These are phyloP conservation scores for Cercospora citrullina DNA, from an alignment of 2,329 filamentous ascomycete genomes.

Conservation along the genomic window DNA sequence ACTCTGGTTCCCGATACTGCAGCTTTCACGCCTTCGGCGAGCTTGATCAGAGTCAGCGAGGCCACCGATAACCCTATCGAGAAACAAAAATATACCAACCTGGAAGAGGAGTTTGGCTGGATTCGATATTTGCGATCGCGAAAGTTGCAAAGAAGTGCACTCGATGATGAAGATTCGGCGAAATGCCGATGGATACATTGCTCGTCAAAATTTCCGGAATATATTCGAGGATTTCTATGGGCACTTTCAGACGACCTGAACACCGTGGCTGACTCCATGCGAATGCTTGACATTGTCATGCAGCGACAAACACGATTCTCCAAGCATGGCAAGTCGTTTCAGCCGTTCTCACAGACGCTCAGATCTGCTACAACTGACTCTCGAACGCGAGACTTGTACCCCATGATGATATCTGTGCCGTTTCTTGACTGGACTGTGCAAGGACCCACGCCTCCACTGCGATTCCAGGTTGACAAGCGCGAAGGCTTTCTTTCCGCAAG, in stretches of 20 bases:
- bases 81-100: slow-evolving; percentile 37
- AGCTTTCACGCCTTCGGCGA: slow-evolving; percentile 25
- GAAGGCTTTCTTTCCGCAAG: slow-evolving; percentile 44
- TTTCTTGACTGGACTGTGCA: slow-evolving; percentile 47
- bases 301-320: slow-evolving; percentile 46
- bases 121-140: slow-evolving; percentile 42
- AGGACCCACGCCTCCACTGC: slow-evolving; percentile 41
- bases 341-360: slow-evolving; percentile 44
- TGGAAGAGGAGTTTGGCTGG: slow-evolving; percentile 47
- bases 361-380: slow-evolving; percentile 14
- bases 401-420: slow-evolving; percentile 45
- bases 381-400: slow-evolving; percentile 26
- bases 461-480: slow-evolving; percentile 46
- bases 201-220: slow-evolving; percentile 45
- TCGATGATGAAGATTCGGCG: slow-evolving; percentile 33
- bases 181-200: slow-evolving; percentile 48
- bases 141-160: slow-evolving; percentile 35
- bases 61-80: slow-evolving; percentile 40
- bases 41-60: slow-evolving; percentile 26
- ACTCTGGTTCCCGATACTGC: slow-evolving; percentile 38
- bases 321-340: slow-evolving; percentile 48
- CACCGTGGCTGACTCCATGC: slow-evolving; percentile 28
- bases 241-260: slow-evolving; percentile 28
- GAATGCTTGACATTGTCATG: slow-evolving; percentile 40
- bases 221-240: slow-evolving; percentile 35